Evolutionary conservation across 352 stramenopile species (phyloP).

Genomic region (Thraustochytrium sp.): DNA sequence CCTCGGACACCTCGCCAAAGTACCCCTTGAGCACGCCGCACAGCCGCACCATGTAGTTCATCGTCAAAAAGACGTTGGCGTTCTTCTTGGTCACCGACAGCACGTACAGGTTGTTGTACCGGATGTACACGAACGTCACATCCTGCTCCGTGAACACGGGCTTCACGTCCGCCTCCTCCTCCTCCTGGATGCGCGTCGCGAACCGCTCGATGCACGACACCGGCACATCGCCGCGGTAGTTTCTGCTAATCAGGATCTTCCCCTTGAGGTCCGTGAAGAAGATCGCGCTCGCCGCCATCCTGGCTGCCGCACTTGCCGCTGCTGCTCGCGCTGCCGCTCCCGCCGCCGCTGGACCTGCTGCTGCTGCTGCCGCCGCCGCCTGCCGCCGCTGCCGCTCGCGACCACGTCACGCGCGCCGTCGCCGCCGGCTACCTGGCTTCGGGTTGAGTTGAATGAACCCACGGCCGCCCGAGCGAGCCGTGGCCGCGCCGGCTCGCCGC

Average conservation of each 20-base stretch:
- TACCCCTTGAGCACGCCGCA: slow-evolving; percentile 96
- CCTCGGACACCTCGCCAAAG: slow-evolving; percentile 97
- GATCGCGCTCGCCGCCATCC: slow-evolving; percentile 63
- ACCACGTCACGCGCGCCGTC: background rate
- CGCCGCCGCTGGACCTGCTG: background rate
- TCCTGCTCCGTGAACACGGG: slow-evolving; percentile 83
- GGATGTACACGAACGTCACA: slow-evolving; percentile 86
- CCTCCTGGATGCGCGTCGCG: slow-evolving; percentile 69
- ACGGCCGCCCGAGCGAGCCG: no score
- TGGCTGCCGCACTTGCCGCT: background rate
- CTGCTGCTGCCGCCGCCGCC: background rate
- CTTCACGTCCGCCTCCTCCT: slow-evolving; percentile 84
- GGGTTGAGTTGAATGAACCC: no score
- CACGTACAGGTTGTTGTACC: slow-evolving; percentile 98
- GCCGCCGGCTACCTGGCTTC: no score
- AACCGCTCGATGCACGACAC: slow-evolving; percentile 58
- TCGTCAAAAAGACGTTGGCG: slow-evolving; percentile 92
- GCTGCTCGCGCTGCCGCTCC: background rate
- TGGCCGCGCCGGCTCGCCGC: no score
- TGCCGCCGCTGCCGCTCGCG: background rate
- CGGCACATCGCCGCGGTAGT: slow-evolving; percentile 97
- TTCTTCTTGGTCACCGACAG: slow-evolving; percentile 97
- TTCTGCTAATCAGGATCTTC: slow-evolving; percentile 98
- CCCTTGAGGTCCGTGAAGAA: slow-evolving; percentile 98
- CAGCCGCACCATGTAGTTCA: slow-evolving; percentile 82